These are phyloP conservation scores for Suillus bovinus DNA, from an alignment of 768 basidiomycete genomes.

Conservation along the genomic window DNA sequence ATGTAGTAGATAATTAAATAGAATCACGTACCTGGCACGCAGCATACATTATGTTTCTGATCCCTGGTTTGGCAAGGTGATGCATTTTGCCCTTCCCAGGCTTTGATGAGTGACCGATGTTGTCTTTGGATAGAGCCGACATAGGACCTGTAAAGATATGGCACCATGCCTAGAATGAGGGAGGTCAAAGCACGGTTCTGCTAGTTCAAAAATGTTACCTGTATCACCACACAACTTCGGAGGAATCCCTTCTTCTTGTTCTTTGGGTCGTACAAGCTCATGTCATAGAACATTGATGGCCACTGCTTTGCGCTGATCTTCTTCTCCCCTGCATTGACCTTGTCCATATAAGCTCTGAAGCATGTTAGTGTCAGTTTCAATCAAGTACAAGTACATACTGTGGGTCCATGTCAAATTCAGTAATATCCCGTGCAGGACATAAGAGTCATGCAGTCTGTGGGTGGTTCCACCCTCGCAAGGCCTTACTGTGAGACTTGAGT, in stretches of 20 bases:
- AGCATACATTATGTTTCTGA: conserved; percentile 9
- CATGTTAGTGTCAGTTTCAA: background rate
- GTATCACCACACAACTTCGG: background rate
- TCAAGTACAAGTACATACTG: background rate
- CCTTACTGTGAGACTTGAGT: conserved; percentile 2
- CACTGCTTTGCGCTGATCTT: background rate
- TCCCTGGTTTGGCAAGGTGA: background rate
- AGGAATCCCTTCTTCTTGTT: conserved; percentile 6
- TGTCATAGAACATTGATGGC: background rate
- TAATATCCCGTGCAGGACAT: background rate
- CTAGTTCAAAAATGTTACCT: background rate
- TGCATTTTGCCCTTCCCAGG: conserved; percentile 4
- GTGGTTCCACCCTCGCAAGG: conserved; percentile 4
- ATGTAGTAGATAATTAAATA: background rate
- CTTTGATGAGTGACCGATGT: background rate
- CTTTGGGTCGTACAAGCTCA: conserved; percentile 3
- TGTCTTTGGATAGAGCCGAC: background rate
- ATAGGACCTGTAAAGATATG: conserved; percentile 8
- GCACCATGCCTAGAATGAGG: conserved; percentile 1
- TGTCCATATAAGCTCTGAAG: conserved; percentile 8
- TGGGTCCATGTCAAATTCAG: conserved; percentile 1
- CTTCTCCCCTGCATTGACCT: conserved; percentile 1
- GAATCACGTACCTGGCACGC: conserved; percentile 2
- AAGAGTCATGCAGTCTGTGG: conserved; percentile 3
- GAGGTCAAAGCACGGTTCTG: background rate